Base-by-base conservation (phyloP, 345 rosid genomes). In the Lepidium aucheri region DNA sequence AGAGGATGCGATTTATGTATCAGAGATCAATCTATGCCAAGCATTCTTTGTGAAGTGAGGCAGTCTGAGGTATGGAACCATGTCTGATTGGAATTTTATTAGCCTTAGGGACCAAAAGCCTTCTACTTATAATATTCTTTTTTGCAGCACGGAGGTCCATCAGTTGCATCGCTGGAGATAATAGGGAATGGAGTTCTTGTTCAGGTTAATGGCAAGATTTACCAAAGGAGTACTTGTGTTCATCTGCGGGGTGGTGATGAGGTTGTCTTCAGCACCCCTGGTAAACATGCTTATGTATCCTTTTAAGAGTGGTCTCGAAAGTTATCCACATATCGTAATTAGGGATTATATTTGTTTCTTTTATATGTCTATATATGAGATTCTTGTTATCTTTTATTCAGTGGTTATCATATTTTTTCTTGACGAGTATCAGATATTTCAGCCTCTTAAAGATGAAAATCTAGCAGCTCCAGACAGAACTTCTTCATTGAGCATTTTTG, bases 201-300 rank as follows among this genome's bases (percentile, higher is more conserved):
- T 65, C 91, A 80, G 70, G 95, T 94, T 41, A 94, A 94, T 66
- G 93, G 90, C 18, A 85, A 77, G 79, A 40, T 22, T 38, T 78
- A 74, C 68, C 78, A 75, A 2, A 90, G 76, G 75, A 79, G 73
- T 52, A 28, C 80, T 28, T 74, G 63, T 47, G 69, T 84, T 70
- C 68, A 79, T 38, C 73, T 94, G 36, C 82, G 79, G 30, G 99
- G 90, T 75, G 99, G 99, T 2, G 99, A 94, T 74, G 97, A 94
- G 74, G 78, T 94, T 76, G 75, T 90, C 76, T 94, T 94, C 68
- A 80, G 81, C 69, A 66, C 81, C 17, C 67, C 83, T 1, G 91
- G 86, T 46, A 87, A 80, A 76, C 93, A 94, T 81, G 86, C 99
- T 66, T 94, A 94, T 73, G 99, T 94, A 94, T 94, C 99, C 97